Conservation (phyloP, 306 rosid genomes). For the Dalbergia cochinchinensis region DNA sequence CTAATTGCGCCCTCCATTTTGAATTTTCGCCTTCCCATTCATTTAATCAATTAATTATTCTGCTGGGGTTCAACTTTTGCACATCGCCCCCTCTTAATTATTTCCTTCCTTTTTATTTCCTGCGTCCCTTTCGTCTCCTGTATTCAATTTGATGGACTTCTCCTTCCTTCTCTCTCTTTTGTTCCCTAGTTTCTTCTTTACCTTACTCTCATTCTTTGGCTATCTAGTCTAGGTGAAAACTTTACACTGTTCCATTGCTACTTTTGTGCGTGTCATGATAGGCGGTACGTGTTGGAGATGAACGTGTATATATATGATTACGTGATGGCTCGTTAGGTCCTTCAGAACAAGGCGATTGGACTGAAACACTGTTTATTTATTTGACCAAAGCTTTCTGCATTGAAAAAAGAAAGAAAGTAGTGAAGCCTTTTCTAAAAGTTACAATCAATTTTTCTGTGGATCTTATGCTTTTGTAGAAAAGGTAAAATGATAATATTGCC, state of each 20-base stretch:
- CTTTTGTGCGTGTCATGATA: slow-evolving; percentile 26
- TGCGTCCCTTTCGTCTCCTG: slow-evolving; percentile 41
- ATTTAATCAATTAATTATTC: not conserved
- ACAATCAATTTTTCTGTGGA: slow-evolving; percentile 8
- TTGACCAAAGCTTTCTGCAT: slow-evolving; percentile 35
- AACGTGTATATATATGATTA: slow-evolving; percentile 11
- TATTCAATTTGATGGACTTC: slow-evolving; percentile 26
- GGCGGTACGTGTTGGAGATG: not conserved
- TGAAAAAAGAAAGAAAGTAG: slow-evolving; percentile 14
- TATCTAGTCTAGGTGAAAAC: not conserved
- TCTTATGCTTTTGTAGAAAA: slow-evolving; percentile 6
- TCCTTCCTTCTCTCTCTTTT: not conserved
- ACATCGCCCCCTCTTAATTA: slow-evolving; percentile 24
- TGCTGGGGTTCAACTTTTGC: slow-evolving; percentile 12
- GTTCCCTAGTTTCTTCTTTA: slow-evolving; percentile 12
- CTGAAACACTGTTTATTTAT: slow-evolving; percentile 37
- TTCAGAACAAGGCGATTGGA: slow-evolving; percentile 5
- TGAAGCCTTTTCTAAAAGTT: slow-evolving; percentile 40
- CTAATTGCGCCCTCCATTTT: slow-evolving; percentile 22
- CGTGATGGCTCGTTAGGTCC: slow-evolving; percentile 6
- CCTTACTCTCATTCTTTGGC: slow-evolving; percentile 35
- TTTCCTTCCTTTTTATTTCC: not conserved
- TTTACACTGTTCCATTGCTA: slow-evolving; percentile 47
- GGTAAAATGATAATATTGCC: not conserved
- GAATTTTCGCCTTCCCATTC: not conserved